Percentiles rank a stretch among this genome's conserved stretches.
Evolutionary conservation across 2,329 filamentous ascomycete genomes (phyloP).

Genomic region (Xylaria sp.): DNA sequence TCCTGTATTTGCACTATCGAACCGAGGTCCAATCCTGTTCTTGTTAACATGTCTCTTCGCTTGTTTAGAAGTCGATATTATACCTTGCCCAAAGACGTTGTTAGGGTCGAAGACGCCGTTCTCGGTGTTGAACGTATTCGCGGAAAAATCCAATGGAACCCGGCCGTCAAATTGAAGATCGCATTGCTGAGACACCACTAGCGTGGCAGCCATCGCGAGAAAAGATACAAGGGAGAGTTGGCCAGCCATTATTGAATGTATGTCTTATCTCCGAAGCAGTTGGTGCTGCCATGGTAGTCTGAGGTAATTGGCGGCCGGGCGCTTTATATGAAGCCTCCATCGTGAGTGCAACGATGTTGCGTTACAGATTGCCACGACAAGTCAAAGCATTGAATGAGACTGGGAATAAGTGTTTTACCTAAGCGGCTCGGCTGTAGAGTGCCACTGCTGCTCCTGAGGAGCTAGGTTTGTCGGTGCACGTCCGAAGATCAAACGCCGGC

Average conservation of each 20-base stretch:
- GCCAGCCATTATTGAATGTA: conserved; percentile 12
- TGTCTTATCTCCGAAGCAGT: background rate
- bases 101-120: conserved; percentile 28
- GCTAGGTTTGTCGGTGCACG: background rate
- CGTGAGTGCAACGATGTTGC: background rate
- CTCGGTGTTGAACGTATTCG: conserved; percentile 20
- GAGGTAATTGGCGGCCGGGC: background rate
- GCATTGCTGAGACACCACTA: conserved; percentile 24
- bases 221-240: conserved; percentile 11
- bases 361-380: conserved; percentile 2
- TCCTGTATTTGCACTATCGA: conserved; percentile 24
- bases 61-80: background rate
- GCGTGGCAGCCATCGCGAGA: conserved; percentile 4
- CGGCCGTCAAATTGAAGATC: conserved; percentile 31
- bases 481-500: conserved; percentile 24
- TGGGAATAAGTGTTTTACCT: background rate
- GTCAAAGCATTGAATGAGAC: conserved; percentile 22
- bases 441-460: background rate
- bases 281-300: background rate
- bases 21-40: conserved; percentile 25
- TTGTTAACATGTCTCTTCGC: background rate
- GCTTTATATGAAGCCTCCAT: conserved; percentile 18
- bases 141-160: conserved; percentile 24
- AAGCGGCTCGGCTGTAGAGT: background rate
- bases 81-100: conserved; percentile 32